These are phyloP conservation scores for Fraxinus sp. DNA, from an alignment of 305 asterid genomes.

Conservation along the genomic window DNA sequence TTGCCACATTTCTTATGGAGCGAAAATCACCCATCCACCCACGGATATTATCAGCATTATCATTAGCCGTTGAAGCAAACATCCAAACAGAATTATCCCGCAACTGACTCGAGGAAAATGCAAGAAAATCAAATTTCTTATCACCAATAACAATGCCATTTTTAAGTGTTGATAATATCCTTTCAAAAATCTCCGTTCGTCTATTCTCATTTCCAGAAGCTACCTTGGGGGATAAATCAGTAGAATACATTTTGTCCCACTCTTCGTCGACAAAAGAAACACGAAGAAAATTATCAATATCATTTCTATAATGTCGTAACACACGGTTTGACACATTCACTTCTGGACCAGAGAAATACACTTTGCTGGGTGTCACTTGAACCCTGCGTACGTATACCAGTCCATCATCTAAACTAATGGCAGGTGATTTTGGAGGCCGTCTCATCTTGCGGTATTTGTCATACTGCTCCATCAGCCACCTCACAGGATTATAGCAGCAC, in stretches of 20 bases:
- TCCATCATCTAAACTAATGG: constrained; percentile 61
- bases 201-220: constrained; percentile 30
- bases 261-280: constrained; percentile 94
- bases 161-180: constrained; percentile 58
- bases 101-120: constrained; percentile 89
- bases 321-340: constrained; percentile 83
- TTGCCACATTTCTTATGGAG: constrained; percentile 70
- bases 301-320: constrained; percentile 47
- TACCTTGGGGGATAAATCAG: constrained; percentile 56
- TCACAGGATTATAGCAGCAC: constrained; percentile 77
- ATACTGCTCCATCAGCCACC: constrained; percentile 63
- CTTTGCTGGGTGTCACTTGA: constrained; percentile 79
- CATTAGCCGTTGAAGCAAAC: constrained; percentile 62
- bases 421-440: constrained; percentile 54
- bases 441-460: constrained; percentile 29
- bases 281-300: constrained; percentile 78
- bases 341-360: constrained; percentile 83
- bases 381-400: constrained; percentile 78
- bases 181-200: constrained; percentile 56
- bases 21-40: constrained; percentile 84
- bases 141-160: constrained; percentile 70
- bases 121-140: constrained; percentile 76
- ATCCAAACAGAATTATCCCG: constrained; percentile 89
- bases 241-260: constrained; percentile 66
- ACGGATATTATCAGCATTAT: constrained; percentile 58